phyloP scores from a whole-genome alignment of 2,329 filamentous ascomycete genomes.

The Ophiostoma montium region DNA sequence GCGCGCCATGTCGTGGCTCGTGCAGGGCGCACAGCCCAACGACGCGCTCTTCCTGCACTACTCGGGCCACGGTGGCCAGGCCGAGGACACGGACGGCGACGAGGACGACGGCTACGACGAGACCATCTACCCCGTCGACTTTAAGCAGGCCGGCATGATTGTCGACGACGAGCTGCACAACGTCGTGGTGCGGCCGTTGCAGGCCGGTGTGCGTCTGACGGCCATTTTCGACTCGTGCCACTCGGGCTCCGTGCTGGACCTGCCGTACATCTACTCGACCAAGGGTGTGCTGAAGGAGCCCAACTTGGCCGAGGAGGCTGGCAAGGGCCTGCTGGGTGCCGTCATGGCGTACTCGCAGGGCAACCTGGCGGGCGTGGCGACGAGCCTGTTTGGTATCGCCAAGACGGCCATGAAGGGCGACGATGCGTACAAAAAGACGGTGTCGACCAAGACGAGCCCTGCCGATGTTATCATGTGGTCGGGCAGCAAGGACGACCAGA shows the following conservation, averaged over 20 bases:
- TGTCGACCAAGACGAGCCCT: slow-evolving; percentile 82
- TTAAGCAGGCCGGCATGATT: slow-evolving; percentile 57
- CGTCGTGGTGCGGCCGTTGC: slow-evolving; percentile 49
- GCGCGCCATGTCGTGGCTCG: slow-evolving; percentile 62
- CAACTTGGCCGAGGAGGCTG: slow-evolving; percentile 53
- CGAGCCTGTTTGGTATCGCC: slow-evolving; percentile 57
- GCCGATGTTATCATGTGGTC: slow-evolving; percentile 98
- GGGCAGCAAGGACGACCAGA: slow-evolving; percentile 92
- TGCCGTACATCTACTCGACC: slow-evolving; percentile 56
- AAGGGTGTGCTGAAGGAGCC: slow-evolving; percentile 56
- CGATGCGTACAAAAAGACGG: slow-evolving; percentile 64
- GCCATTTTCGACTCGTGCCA: slow-evolving; percentile 55
- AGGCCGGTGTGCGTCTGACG: slow-evolving; percentile 42
- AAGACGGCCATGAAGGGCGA: slow-evolving; percentile 57
- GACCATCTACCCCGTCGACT: slow-evolving; percentile 67
- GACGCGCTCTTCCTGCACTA: slow-evolving; percentile 69
- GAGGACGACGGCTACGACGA: slow-evolving; percentile 68
- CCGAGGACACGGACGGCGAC: slow-evolving; percentile 57
- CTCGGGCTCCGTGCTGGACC: slow-evolving; percentile 50
- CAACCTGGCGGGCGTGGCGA: slow-evolving; percentile 71
- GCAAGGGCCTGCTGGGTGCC: slow-evolving; percentile 45
- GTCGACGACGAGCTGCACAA: slow-evolving; percentile 73
- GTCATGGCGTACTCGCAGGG: slow-evolving; percentile 49
- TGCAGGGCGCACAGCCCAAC: slow-evolving; percentile 55
- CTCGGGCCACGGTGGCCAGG: slow-evolving; percentile 64